Evolutionary conservation across 805 yeast species (phyloP), one percentile per base, ranked within the genome.

Genomic region (Zygosaccharomyces gambellarensis): DNA sequence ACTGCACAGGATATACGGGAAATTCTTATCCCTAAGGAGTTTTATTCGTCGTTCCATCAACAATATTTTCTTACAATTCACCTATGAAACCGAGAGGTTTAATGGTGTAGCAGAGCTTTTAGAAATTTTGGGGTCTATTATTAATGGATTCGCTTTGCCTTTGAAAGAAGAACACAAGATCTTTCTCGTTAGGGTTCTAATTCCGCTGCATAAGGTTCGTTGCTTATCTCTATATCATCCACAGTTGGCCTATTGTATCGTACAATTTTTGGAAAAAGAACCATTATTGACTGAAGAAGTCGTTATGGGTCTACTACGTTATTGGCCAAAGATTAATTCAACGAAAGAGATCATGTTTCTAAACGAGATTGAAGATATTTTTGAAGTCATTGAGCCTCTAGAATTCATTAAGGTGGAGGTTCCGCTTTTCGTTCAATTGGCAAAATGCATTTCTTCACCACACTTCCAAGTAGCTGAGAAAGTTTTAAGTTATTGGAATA

Each of bases 381-480:
- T 90, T 65, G 99, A 94, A 71, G 94, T 89, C 27, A 89, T 92
- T 75, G 97, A 92, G 69, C 96, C 97, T 11, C 74, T 79, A 50
- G 98, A 94, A 70, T 94, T 94, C 65, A 80, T 82, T 56, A 88
- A 89, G 70, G 87, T 94, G 55, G 95, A 90, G 69, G 86, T 90
- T 2, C 98, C 98, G 3, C 73, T 94, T 43, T 90, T 90, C 70
- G 95, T 92, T 28, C 99, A 94, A 71, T 77, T 94, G 56, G 86
- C 96, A 45, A 89, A 87, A 69, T 92, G 98, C 71, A 90, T 94
- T 36, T 79, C 95, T 25, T 87, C 96, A 1, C 88, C 96, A 25
- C 98, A 94, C 72, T 95, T 94, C 75, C 99, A 94, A 75, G 97
- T 94, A 23, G 86, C 95, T 50, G 99, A 94, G 70, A 89, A 95